phyloP scores from a whole-genome alignment of 2,329 filamentous ascomycete species.

The Trichoderma gracile region DNA sequence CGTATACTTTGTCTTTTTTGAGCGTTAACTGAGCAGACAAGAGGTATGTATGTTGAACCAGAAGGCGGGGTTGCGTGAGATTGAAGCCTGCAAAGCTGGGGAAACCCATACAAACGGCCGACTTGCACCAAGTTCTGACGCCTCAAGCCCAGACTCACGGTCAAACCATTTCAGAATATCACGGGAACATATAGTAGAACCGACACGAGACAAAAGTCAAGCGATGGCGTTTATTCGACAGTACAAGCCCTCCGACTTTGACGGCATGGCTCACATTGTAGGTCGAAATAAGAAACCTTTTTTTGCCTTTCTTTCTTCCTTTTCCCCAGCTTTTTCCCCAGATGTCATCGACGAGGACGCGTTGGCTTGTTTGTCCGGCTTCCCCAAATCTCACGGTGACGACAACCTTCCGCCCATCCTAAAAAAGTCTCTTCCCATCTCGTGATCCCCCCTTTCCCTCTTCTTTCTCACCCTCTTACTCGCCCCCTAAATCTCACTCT shows the following conservation, averaged over 20 bases:
- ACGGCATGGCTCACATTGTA: constrained; percentile 46
- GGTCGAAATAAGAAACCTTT: constrained; percentile 26
- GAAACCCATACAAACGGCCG: too few relatives aligned
- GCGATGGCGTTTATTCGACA: constrained; percentile 50
- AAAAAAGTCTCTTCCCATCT: too few relatives aligned
- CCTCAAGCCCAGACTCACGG: too few relatives aligned
- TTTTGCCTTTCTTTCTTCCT: background rate
- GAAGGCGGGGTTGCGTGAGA: too few relatives aligned
- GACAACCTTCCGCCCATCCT: background rate
- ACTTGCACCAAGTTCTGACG: too few relatives aligned
- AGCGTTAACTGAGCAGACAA: too few relatives aligned
- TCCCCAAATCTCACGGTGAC: constrained; percentile 13
- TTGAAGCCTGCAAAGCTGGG: too few relatives aligned
- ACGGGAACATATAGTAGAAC: background rate
- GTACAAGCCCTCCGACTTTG: constrained; percentile 44
- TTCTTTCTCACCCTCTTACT: background rate
- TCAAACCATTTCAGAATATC: too few relatives aligned
- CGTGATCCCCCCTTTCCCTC: background rate
- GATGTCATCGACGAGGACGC: background rate
- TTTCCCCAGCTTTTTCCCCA: too few relatives aligned
- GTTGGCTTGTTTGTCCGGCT: background rate
- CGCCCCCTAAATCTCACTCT: background rate
- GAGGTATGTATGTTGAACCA: too few relatives aligned
- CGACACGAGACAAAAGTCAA: background rate
- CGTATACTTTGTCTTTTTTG: too few relatives aligned